phyloP scores from a whole-genome alignment of 2,329 filamentous ascomycete genomes.

The Phyllachora maydis region DNA sequence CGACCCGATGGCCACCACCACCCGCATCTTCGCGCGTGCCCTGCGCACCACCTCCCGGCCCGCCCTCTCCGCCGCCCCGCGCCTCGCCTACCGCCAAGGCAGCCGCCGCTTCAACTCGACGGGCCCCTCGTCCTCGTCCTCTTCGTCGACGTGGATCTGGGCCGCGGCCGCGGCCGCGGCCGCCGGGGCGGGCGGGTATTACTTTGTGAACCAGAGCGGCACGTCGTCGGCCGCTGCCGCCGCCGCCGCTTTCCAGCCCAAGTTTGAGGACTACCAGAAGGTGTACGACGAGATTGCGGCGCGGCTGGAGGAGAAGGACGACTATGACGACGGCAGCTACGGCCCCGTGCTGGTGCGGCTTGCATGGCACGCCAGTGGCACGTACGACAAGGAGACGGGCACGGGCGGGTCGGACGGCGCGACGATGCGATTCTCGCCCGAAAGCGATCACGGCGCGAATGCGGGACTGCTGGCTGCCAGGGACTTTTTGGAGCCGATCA shows the following conservation, averaged over 20 bases:
- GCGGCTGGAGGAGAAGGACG: slow-evolving; percentile 67
- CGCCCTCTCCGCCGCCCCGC: slow-evolving; percentile 35
- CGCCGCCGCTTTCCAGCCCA: slow-evolving; percentile 46
- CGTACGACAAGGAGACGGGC: slow-evolving; percentile 69
- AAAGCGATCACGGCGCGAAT: slow-evolving; percentile 82
- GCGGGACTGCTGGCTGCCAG: slow-evolving; percentile 72
- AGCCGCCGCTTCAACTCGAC: slow-evolving; percentile 66
- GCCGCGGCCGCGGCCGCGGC: slow-evolving; percentile 35
- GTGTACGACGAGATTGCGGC: slow-evolving; percentile 78
- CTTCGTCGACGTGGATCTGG: slow-evolving; percentile 28
- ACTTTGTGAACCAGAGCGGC: slow-evolving; percentile 33
- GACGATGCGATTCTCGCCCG: slow-evolving; percentile 88
- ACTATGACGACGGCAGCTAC: slow-evolving; percentile 94
- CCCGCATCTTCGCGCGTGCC: slow-evolving; percentile 34
- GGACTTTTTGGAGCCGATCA: slow-evolving; percentile 83
- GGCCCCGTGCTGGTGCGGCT: slow-evolving; percentile 79
- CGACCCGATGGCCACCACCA: slow-evolving; percentile 21
- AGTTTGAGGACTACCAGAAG: slow-evolving; percentile 79
- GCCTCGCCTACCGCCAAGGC: slow-evolving; percentile 52
- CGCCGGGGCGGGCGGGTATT: slow-evolving; percentile 43
- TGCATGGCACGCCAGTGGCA: slow-evolving; percentile 87
- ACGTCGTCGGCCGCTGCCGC: slow-evolving; percentile 24
- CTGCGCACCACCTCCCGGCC: slow-evolving; percentile 37
- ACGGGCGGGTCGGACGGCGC: slow-evolving; percentile 93
- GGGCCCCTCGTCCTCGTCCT: slow-evolving; percentile 32